phyloP scores from a whole-genome alignment of 805 yeast genomes.

The Alloascoidea hylecoeti region DNA sequence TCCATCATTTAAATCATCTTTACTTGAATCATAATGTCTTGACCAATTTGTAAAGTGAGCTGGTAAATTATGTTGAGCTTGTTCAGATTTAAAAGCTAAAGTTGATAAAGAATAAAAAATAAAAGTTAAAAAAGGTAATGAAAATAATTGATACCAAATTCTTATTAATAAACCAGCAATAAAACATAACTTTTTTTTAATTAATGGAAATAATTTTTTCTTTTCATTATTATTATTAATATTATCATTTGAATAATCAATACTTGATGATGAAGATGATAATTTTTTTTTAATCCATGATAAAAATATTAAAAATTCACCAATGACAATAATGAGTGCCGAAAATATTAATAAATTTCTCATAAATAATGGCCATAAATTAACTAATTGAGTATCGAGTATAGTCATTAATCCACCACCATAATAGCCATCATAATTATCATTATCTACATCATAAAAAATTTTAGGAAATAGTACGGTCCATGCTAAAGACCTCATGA shows the following conservation, averaged over 20 bases:
- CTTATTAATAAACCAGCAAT: background rate
- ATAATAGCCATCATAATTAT: background rate
- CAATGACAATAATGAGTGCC: background rate
- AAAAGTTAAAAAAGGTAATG: background rate
- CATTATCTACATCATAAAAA: background rate
- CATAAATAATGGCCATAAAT: background rate
- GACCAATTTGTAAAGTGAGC: too few species aligned
- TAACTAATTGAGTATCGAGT: background rate
- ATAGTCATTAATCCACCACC: background rate
- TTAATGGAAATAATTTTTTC: too few species aligned
- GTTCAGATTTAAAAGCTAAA: background rate
- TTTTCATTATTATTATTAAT: too few species aligned
- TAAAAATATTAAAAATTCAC: background rate
- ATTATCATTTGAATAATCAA: too few species aligned
- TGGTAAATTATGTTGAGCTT: too few species aligned
- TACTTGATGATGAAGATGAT: background rate
- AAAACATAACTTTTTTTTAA: background rate
- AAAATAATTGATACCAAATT: background rate
- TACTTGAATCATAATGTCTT: too few species aligned
- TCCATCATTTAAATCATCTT: too few species aligned
- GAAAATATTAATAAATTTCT: background rate
- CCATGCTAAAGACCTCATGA: conserved; percentile 38
- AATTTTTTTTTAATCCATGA: background rate
- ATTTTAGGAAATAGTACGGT: conserved; percentile 10
- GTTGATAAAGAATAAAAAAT: background rate